These are phyloP conservation scores for Plantago ovata DNA, from an alignment of 257 asterid genomes.

Conservation along the genomic window DNA sequence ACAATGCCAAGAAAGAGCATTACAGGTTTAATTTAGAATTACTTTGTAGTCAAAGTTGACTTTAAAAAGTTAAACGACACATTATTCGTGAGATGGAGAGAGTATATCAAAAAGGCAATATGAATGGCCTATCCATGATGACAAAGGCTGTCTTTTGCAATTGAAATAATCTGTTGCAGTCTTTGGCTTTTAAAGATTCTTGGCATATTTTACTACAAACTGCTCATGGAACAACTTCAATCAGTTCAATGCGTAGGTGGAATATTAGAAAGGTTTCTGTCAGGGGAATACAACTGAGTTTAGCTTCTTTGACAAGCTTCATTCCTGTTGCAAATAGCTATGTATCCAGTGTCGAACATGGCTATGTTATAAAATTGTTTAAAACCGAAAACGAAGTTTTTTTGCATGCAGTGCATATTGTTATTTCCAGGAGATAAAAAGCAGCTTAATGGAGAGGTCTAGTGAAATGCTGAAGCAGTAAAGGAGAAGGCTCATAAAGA, in stretches of 20 bases:
- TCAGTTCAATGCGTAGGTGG: not conserved
- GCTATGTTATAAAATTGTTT: no score
- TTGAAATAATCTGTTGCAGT: slow-evolving; percentile 11
- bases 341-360: no score
- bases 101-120: slow-evolving; percentile 17
- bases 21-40: no score
- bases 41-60: no score
- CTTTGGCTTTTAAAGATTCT: slow-evolving; percentile 33
- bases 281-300: not conserved
- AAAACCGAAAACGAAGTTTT: no score
- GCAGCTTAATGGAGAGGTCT: slow-evolving; percentile 1
- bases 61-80: no score
- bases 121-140: slow-evolving; percentile 34
- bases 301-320: not conserved
- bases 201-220: slow-evolving; percentile 14
- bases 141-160: slow-evolving; percentile 39
- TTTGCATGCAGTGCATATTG: no score
- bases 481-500: slow-evolving; percentile 34
- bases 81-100: no score
- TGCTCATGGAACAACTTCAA: slow-evolving; percentile 9
- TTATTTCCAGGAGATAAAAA: slow-evolving; percentile 9
- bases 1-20: no score
- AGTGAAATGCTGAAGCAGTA: slow-evolving; percentile 21
- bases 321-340: not conserved
- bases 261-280: not conserved